Evolutionary conservation across 192 early-diverging fungal species (phyloP), one percentile per base, ranked within the genome.

Genomic region (Backusella macrospora): DNA sequence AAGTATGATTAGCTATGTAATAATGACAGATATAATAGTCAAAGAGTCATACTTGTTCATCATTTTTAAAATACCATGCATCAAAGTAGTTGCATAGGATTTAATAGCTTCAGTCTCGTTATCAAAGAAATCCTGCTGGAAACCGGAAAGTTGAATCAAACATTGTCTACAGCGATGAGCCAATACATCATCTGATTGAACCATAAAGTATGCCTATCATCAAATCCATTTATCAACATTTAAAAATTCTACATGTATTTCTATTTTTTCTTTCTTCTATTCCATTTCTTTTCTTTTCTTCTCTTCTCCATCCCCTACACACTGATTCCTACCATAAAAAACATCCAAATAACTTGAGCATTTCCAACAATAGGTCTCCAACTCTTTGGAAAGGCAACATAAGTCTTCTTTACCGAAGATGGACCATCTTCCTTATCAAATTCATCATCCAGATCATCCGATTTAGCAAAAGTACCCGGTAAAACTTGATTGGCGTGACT

Each of bases 271-370:
- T 62, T 40, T 45, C 49, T 55, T 9, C 9, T 52, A 3, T n/a
- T 8, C 43, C 16, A 14, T 13, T 23, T 40, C 8, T 29, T 12
- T 43, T 47, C 16, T 48, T 65, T 21, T 34, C 23, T 26, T 45
- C n/a, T 37, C 40, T 81, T 52, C n/a, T n/a, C n/a, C n/a, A n/a
- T n/a, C n/a, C n/a, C n/a, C n/a, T n/a, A n/a, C n/a, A n/a, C n/a
- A n/a, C n/a, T n/a, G n/a, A n/a, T n/a, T n/a, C n/a, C n/a, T 82
- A 92, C 90, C 39, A 78, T 84, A 70, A 92, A 91, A 73, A 92
- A 92, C 71, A 90, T 72, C 44, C 81, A 80, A 15, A 92, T 65
- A 3, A 92, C 84, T 43, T 91, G 89, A 23, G 78, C 79, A 63
- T 86, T 80, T 23, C 87, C 81, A 39, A 91, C 46, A 8, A 88